Evolutionary conservation across 768 basidiomycete species (phyloP).

Genomic region (Botryobasidium botryosum): DNA sequence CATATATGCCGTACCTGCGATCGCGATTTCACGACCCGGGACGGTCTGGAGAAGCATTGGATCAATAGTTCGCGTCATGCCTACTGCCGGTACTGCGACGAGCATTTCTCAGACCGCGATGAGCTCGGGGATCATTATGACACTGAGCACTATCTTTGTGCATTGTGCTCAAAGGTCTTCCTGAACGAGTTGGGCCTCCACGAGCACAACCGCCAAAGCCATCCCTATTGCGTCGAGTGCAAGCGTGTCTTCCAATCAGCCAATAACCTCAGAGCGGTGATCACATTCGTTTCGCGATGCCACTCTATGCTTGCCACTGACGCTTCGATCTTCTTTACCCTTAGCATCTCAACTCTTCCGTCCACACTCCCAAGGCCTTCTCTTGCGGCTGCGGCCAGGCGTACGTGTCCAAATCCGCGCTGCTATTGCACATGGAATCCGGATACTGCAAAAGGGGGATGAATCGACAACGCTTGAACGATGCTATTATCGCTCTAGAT

Average conservation of each 20-base stretch:
- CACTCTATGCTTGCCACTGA: too few relatives aligned
- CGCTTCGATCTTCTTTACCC: neutral
- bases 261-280: constrained; percentile 20
- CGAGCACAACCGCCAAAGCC: constrained; percentile 7
- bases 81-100: constrained; percentile 37
- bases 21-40: constrained; percentile 27
- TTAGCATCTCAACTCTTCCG: neutral
- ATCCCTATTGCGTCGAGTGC: constrained; percentile 36
- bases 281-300: too few relatives aligned
- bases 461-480: constrained; percentile 25
- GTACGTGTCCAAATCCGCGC: constrained; percentile 38
- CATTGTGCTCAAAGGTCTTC: constrained; percentile 26
- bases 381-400: constrained; percentile 29
- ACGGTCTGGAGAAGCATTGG: constrained; percentile 33
- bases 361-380: too few relatives aligned
- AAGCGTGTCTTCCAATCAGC: constrained; percentile 26
- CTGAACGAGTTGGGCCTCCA: too few relatives aligned
- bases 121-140: constrained; percentile 28
- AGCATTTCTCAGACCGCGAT: constrained; percentile 23
- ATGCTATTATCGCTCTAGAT: constrained; percentile 29
- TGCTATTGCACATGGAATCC: constrained; percentile 46
- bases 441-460: constrained; percentile 39
- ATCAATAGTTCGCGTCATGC: constrained; percentile 30
- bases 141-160: constrained; percentile 28
- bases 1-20: constrained; percentile 31